These are phyloP conservation scores for Citrullus mucosospermus DNA, from an alignment of 306 rosid species.

Conservation along the genomic window DNA sequence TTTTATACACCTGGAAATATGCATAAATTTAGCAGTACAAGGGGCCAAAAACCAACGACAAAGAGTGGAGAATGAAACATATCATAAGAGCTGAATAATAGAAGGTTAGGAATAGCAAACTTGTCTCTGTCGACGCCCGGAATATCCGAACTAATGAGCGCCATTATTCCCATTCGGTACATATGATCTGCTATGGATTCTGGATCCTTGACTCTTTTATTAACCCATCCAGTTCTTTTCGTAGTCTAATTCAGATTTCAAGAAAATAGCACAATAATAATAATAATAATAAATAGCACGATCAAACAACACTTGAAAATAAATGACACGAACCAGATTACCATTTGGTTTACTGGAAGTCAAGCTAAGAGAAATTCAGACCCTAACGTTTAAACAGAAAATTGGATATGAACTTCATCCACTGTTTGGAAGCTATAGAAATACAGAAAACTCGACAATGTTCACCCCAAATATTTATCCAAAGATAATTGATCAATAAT, in stretches of 20 bases:
- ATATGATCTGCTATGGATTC: constrained; percentile 91
- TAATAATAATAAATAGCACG: background rate
- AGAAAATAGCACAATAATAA: background rate
- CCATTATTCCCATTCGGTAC: constrained; percentile 87
- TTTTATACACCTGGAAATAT: constrained; percentile 63
- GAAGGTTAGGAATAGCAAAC: constrained; percentile 22
- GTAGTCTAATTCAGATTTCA: constrained; percentile 38
- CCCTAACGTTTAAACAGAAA: background rate
- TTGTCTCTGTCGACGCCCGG: constrained; percentile 70
- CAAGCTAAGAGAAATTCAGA: background rate
- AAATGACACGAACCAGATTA: background rate
- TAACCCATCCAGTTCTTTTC: constrained; percentile 78
- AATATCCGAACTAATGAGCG: constrained; percentile 67
- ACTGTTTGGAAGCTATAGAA: background rate
- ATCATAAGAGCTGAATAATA: background rate
- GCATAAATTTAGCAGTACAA: background rate
- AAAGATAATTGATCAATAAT: background rate
- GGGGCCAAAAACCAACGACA: background rate
- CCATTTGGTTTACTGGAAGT: background rate
- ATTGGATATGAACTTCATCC: background rate
- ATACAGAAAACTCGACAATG: background rate
- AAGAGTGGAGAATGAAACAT: background rate
- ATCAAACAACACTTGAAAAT: background rate
- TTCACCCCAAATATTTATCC: background rate
- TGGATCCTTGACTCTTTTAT: constrained; percentile 41